A percentile compares a stretch with the other conserved stretches of the same genome.
Evolutionary conservation across 2,329 filamentous ascomycete genomes (phyloP).

Genomic region (Ceratocystis variospora): DNA sequence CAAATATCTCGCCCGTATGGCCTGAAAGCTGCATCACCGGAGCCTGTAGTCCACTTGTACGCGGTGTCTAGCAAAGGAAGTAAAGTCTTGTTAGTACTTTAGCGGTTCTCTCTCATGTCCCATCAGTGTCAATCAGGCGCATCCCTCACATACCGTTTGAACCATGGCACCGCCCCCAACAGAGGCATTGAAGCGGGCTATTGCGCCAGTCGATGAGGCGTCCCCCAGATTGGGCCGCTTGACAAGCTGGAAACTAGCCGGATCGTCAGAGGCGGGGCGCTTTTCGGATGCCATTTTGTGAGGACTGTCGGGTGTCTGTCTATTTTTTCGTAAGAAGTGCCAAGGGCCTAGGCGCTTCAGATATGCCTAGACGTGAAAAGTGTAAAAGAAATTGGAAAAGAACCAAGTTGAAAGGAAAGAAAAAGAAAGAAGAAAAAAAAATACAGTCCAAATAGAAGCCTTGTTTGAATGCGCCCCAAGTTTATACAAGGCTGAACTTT

Average conservation of each 20-base stretch:
- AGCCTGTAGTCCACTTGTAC: conserved; percentile 72
- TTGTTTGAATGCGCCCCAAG: neutral
- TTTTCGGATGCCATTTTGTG: conserved; percentile 77
- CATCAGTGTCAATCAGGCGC: neutral
- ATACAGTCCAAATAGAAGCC: conserved; percentile 1
- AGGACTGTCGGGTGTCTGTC: neutral
- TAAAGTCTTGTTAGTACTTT: conserved; percentile 13
- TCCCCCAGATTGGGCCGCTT: conserved; percentile 64
- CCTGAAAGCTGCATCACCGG: conserved; percentile 89
- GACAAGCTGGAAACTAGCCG: conserved; percentile 65
- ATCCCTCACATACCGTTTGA: conserved; percentile 32
- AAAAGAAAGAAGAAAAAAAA: neutral
- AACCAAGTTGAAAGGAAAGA: neutral
- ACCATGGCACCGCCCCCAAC: conserved; percentile 34
- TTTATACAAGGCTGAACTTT: conserved; percentile 18
- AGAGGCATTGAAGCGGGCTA: conserved; percentile 39
- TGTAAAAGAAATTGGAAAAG: neutral
- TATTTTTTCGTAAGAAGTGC: neutral
- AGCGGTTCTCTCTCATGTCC: neutral
- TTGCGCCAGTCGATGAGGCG: conserved; percentile 34
- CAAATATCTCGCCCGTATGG: conserved; percentile 74
- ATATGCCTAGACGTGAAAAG: neutral
- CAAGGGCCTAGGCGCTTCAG: neutral
- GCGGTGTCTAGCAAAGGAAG: conserved; percentile 43
- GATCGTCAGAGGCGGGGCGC: conserved; percentile 73